Evolutionary conservation across 2,329 filamentous ascomycete species (phyloP).

Genomic region (Chalara sp.): DNA sequence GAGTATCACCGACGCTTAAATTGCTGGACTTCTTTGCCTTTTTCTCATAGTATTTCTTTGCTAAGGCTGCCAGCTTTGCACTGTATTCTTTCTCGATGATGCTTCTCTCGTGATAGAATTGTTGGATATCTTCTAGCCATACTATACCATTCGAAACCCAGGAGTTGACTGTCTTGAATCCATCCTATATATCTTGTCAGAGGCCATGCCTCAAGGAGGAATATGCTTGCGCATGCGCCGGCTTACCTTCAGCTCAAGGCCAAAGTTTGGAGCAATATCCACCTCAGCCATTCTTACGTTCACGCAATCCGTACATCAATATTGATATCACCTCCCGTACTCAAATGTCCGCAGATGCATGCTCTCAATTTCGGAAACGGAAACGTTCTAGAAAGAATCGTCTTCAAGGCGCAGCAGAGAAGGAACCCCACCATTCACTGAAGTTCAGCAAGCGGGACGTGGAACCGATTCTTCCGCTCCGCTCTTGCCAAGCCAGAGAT

Average conservation of each 20-base stretch:
- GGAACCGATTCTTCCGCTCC: too few relatives aligned
- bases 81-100: slow-evolving; percentile 96
- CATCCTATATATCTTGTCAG: slow-evolving; percentile 56
- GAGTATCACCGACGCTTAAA: slow-evolving; percentile 89
- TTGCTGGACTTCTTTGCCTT: slow-evolving; percentile 84
- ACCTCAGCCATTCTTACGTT: slow-evolving; percentile 63
- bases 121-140: slow-evolving; percentile 95
- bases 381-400: too few relatives aligned
- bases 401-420: too few relatives aligned
- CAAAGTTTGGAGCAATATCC: slow-evolving; percentile 80
- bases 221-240: slow-evolving; percentile 11
- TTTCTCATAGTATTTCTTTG: slow-evolving; percentile 96
- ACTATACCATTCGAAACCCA: slow-evolving; percentile 87
- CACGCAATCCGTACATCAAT: too few relatives aligned
- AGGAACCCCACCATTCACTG: too few relatives aligned
- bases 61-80: slow-evolving; percentile 75
- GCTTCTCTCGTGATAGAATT: slow-evolving; percentile 93
- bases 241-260: slow-evolving; percentile 83
- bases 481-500: too few relatives aligned
- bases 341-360: too few relatives aligned
- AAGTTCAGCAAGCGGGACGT: too few relatives aligned
- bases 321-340: too few relatives aligned
- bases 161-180: slow-evolving; percentile 87
- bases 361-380: too few relatives aligned
- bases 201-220: background rate